Evolutionary conservation across 2,329 filamentous ascomycete genomes (phyloP), one percentile per base, ranked within the genome.

Genomic region (Hypoxylon sp.): DNA sequence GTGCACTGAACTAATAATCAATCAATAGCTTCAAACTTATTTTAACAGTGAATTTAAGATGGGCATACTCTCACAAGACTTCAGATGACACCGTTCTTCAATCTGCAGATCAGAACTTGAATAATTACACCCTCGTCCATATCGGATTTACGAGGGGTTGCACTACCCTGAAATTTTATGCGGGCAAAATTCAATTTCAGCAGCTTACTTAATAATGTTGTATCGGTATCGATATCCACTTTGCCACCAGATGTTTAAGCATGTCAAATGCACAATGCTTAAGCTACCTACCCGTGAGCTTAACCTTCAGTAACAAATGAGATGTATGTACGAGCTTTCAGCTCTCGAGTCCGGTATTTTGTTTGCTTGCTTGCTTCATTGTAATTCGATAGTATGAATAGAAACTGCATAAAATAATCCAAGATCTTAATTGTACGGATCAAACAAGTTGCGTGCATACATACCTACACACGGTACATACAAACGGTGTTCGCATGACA

Each of bases 61-160:
- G n/a, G n/a, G n/a, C n/a, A n/a, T n/a, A n/a, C n/a, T n/a, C n/a
- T n/a, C n/a, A n/a, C n/a, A n/a, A n/a, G n/a, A n/a, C n/a, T n/a
- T n/a, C n/a, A n/a, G n/a, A n/a, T n/a, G n/a, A n/a, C n/a, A n/a
- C n/a, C n/a, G n/a, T n/a, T n/a, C n/a, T n/a, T n/a, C n/a, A n/a
- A n/a, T n/a, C n/a, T n/a, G n/a, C n/a, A n/a, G n/a, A n/a, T n/a
- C n/a, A n/a, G n/a, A n/a, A 43, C 40, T 19, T 31, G 8, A 19
- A 15, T 38, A 15, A 15, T 3, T 36, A 23, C 12, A 11, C 11
- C 27, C 25, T 44, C 38, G 38, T 38, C 23, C 13, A 51, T 31
- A 51, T 51, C 51, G 51, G 41, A 47, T 47, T 55, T 55, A 36
- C 36, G 47, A 46, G 30, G 16, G n/a, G 29, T 37, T 30, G 27